Percentiles rank a stretch among this genome's conserved stretches.
Evolutionary conservation across 371 early-diverging fungal species (phyloP).

Genomic region (Rhizopus delemar): DNA sequence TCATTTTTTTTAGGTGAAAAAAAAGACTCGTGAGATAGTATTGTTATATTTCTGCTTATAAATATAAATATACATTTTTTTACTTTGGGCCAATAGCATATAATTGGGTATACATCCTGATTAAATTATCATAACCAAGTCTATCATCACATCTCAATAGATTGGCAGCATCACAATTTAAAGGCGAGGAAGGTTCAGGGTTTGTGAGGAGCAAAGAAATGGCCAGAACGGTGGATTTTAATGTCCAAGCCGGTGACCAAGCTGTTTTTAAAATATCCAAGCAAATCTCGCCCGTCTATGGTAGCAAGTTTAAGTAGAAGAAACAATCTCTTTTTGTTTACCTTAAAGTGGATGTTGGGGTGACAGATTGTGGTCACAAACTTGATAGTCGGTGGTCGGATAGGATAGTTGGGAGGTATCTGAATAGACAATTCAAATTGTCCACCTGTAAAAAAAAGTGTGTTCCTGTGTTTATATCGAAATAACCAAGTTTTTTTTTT

Average conservation of each 20-base stretch:
- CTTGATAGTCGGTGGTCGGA: constrained; percentile 69
- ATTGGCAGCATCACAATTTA: constrained; percentile 96
- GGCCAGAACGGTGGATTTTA: constrained; percentile 72
- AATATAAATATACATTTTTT: too few relatives aligned
- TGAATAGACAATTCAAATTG: constrained; percentile 59
- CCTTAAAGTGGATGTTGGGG: constrained; percentile 79
- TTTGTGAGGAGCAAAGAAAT: constrained; percentile 70
- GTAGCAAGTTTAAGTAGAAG: constrained; percentile 6
- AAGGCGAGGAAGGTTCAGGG: constrained; percentile 85
- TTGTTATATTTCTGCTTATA: too few relatives aligned
- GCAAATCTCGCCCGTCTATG: constrained; percentile 80
- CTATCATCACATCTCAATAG: constrained; percentile 83
- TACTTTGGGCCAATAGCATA: constrained; percentile 50
- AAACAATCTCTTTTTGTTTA: constrained; percentile 20
- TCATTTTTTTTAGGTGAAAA: too few relatives aligned
- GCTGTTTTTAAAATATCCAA: constrained; percentile 80
- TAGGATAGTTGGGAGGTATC: constrained; percentile 69
- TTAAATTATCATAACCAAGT: constrained; percentile 84
- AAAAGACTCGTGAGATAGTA: too few relatives aligned
- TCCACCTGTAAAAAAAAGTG: constrained; percentile 47
- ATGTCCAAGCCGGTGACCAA: constrained; percentile 86
- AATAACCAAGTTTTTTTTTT: not conserved
- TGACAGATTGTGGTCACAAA: constrained; percentile 83
- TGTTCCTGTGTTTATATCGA: not conserved
- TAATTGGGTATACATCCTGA: constrained; percentile 82